phyloP scores from a whole-genome alignment of 805 yeast species.

The Wickerhamomyces xylosicus region DNA sequence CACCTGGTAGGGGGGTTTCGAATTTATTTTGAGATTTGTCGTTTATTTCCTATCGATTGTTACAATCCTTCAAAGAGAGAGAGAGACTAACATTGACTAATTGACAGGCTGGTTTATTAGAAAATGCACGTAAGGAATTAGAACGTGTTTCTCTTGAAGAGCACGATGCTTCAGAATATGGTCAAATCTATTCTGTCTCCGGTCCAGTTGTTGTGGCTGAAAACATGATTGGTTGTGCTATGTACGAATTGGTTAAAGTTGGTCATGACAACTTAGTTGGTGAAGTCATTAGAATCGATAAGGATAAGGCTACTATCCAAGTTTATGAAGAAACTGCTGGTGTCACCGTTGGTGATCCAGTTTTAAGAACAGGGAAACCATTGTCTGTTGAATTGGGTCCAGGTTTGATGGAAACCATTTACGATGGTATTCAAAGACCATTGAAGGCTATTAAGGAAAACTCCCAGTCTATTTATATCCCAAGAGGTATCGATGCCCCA shows the following conservation, averaged over 20 bases:
- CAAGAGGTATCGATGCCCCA: conserved; percentile 97
- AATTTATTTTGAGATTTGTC: conserved; percentile 45
- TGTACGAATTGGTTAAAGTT: conserved; percentile 97
- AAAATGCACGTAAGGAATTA: conserved; percentile 91
- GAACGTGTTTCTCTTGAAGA: conserved; percentile 76
- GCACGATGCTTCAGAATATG: conserved; percentile 68
- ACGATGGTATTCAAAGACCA: conserved; percentile 99
- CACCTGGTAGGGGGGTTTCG: too few relatives aligned
- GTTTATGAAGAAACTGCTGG: conserved; percentile 99
- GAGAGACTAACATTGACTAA: too few relatives aligned
- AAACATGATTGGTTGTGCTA: conserved; percentile 98
- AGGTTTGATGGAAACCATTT: conserved; percentile 97
- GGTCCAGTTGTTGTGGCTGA: conserved; percentile 98
- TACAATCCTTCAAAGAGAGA: too few relatives aligned
- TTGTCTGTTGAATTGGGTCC: conserved; percentile 98
- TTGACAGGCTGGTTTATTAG: conserved; percentile 86
- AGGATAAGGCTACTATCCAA: conserved; percentile 95
- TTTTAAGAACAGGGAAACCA: conserved; percentile 97
- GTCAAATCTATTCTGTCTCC: conserved; percentile 86
- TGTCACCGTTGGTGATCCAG: conserved; percentile 98
- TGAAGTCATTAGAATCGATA: conserved; percentile 94
- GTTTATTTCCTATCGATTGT: too few relatives aligned
- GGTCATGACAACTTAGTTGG: conserved; percentile 97
- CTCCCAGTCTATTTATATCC: conserved; percentile 90
- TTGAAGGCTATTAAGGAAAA: conserved; percentile 81